Conservation (phyloP, 2,329 filamentous ascomycete species). For the Myriosclerotinia curreyana region DNA sequence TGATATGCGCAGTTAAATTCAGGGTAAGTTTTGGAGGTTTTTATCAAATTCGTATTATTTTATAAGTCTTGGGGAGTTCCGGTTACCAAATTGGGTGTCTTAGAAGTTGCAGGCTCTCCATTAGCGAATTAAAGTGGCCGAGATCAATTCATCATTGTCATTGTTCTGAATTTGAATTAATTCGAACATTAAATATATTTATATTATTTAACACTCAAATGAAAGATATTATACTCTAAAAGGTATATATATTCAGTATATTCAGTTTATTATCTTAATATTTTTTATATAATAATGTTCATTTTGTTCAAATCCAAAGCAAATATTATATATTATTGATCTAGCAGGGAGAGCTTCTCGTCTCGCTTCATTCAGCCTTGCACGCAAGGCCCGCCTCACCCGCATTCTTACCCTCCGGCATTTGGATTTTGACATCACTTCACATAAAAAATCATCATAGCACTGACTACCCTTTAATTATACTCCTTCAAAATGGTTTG, state of each 20-base stretch:
- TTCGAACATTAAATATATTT: no score
- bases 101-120: no score
- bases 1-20: background rate
- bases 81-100: constrained; percentile 16
- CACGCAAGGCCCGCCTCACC: constrained; percentile 14
- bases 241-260: no score
- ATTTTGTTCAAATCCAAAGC: no score
- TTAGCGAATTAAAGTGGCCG: no score
- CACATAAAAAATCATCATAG: constrained; percentile 24
- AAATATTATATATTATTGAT: background rate
- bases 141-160: no score
- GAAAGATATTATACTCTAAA: no score
- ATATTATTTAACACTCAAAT: no score
- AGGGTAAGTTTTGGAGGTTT: background rate
- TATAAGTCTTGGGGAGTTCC: constrained; percentile 13
- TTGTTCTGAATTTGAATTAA: no score
- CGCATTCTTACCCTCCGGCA: constrained; percentile 15
- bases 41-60: constrained; percentile 19
- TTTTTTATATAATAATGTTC: no score
- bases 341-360: constrained; percentile 12
- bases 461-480: constrained; percentile 1
- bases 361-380: constrained; percentile 8
- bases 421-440: constrained; percentile 11
- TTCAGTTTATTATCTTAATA: no score
- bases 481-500: constrained; percentile 55